Base-by-base conservation (phyloP, 257 asterid species). In the Ilex aquifolium region DNA sequence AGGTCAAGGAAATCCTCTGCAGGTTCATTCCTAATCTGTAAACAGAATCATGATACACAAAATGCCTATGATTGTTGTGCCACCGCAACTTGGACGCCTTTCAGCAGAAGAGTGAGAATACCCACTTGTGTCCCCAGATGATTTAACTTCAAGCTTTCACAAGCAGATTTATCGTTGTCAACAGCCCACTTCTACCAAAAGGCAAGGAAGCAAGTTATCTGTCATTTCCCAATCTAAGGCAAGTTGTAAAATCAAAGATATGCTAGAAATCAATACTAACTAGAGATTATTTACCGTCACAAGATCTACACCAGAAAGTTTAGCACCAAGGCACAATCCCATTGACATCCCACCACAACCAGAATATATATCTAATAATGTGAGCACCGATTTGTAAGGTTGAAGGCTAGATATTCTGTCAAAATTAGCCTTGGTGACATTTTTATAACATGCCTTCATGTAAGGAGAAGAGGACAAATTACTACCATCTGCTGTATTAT, bases 331-430 rank as follows among this genome's bases (percentile, higher is more conserved):
- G 74, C 83, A 69, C 61, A 80, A 65, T 56, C 85, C 85, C 6
- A 79, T 77, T 53, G 85, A 77, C 85, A 80, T 77, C 61, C 82
- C 85, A 51, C 85, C 85, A 74, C 85, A 80, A 29, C 85, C 85
- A 80, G 85, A 67, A 46, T 77, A 80, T 74, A 77, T 39, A 59
- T 80, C 85, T 64, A 77, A 60, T 61, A 80, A 63, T 60, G 80
- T 69, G 71, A 70, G 72, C 74, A 65, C 78, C 44, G 79, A 13
- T 64, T 63, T 67, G 49, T 67, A 62, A 32, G 17, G 51, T 46
- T 40, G 57, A 2, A 44, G 36, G 54, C 21, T 32, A 63, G 69
- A 32, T 7, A 30, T 60, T 63, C 50, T 74, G 61, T 76, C 65
- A 16, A 36, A 48, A 46, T 68, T 53, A 57, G 58, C 11, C 32